Percentiles rank a stretch among this genome's conserved stretches.
Evolutionary conservation across 345 rosid species (phyloP).

Genomic region (Balakata baccata): DNA sequence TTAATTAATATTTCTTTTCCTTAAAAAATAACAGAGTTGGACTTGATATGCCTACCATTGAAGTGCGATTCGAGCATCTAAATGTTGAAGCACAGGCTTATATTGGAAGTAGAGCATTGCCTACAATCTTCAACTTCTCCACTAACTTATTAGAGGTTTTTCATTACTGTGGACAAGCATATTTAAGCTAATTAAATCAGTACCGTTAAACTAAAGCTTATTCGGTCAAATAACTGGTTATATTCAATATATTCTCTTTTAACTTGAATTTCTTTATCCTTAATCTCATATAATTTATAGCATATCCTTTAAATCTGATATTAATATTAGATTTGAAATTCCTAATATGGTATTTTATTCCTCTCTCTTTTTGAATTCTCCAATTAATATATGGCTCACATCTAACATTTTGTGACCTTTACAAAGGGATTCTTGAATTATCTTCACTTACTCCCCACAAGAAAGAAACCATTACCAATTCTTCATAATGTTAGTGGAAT

Average conservation of each 20-base stretch:
- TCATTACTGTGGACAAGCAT: too few relatives aligned
- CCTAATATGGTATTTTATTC: too few relatives aligned
- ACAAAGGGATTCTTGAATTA: slow-evolving; percentile 21
- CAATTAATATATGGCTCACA: too few relatives aligned
- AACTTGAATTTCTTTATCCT: too few relatives aligned
- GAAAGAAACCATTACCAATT: slow-evolving; percentile 48
- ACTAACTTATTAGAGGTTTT: slow-evolving; percentile 56
- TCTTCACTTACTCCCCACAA: slow-evolving; percentile 32
- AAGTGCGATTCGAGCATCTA: slow-evolving; percentile 77
- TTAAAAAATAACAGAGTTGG: slow-evolving; percentile 55
- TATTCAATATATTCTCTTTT: too few relatives aligned
- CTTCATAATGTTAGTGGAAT: slow-evolving; percentile 63
- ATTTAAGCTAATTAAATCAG: too few relatives aligned
- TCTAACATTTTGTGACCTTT: background rate
- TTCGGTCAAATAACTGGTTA: background rate
- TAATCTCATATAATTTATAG: too few relatives aligned
- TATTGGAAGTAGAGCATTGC: slow-evolving; percentile 59
- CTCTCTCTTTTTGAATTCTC: too few relatives aligned
- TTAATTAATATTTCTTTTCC: background rate
- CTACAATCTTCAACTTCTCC: slow-evolving; percentile 51
- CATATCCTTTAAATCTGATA: too few relatives aligned
- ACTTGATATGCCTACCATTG: slow-evolving; percentile 76
- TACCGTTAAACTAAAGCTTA: too few relatives aligned
- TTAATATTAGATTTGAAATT: too few relatives aligned
- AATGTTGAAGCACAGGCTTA: slow-evolving; percentile 61